Base-by-base conservation (phyloP, 306 rosid genomes). In the Phaseolus lunatus region DNA sequence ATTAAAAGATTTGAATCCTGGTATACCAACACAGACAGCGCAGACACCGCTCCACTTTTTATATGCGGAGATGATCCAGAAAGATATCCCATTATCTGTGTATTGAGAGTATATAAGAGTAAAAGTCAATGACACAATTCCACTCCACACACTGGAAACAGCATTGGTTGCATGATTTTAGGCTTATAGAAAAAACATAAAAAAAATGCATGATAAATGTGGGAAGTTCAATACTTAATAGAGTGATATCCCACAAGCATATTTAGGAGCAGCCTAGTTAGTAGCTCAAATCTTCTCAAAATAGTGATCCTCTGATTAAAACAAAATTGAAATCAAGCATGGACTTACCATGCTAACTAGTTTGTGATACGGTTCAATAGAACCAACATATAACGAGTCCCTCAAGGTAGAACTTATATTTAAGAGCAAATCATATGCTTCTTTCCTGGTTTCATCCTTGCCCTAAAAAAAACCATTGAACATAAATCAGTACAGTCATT, bases 1-100 rank as follows among this genome's bases (percentile, higher is more conserved):
- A 88, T 86, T 78, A 82, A 84, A 22, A 92, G 85, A 70, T 81
- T 82, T 72, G 87, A 56, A 79, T 90, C 97, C 83, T 84, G 78
- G 82, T 92, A 90, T 56, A 91, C 85, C 84, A 95, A 88, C 57
- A 89, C 90, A 43, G 98, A 95, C 52, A 95, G 77, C 9, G 89
- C 96, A 80, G 98, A 92, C 75, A 95, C 89, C 62, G 98, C 98
- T 82, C 98, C 98, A 59, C 98, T 92, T 86, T 86, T 92, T 64
- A 92, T 84, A 76, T 87, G 97, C 64, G 98, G 97, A 62, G 98
- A 90, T 70, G 93, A 89, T 69, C 97, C 91, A 35, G 96, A 86
- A 56, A 95, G 92, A 85, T 95, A 95, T 39, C 97, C 98, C 92
- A 87, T 83, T 80, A 95, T 88, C 98, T 95, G 88, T 83, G 75